A percentile compares a stretch with the other conserved stretches of the same genome.
These are phyloP conservation scores for Malassezia yamatoensis DNA, from an alignment of 1,284 basidiomycete species.

Conservation along the genomic window DNA sequence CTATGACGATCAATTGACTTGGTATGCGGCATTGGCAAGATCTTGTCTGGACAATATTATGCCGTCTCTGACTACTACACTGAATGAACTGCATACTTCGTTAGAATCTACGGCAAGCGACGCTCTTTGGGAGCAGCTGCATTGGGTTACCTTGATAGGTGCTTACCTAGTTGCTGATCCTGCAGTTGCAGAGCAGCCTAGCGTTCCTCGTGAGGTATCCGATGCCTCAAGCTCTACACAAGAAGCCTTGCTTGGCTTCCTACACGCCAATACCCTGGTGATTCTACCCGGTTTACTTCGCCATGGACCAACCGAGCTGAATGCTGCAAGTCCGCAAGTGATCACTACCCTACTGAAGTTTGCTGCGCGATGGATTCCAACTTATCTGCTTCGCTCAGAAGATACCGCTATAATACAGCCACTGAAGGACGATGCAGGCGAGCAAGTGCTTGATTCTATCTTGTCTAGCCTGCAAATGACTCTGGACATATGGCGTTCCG, in stretches of 20 bases:
- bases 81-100: slow-evolving; percentile 19
- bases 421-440: slow-evolving; percentile 24
- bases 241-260: slow-evolving; percentile 21
- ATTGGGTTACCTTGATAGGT: slow-evolving; percentile 35
- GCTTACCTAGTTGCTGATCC: slow-evolving; percentile 35
- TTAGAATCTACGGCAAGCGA: slow-evolving; percentile 14
- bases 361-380: slow-evolving; percentile 35
- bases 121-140: slow-evolving; percentile 37
- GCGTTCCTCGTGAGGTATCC: slow-evolving; percentile 24
- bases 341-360: slow-evolving; percentile 36
- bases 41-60: slow-evolving; percentile 19
- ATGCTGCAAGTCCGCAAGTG: slow-evolving; percentile 35
- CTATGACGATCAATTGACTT: slow-evolving; percentile 36
- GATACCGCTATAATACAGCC: slow-evolving; percentile 15
- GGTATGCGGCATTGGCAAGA: slow-evolving; percentile 31
- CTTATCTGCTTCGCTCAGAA: slow-evolving; percentile 27
- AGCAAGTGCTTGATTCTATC: slow-evolving; percentile 23
- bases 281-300: slow-evolving; percentile 24
- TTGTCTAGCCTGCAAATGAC: slow-evolving; percentile 19
- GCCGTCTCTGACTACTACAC: slow-evolving; percentile 17
- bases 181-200: slow-evolving; percentile 26
- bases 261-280: slow-evolving; percentile 26
- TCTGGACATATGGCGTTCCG: slow-evolving; percentile 28
- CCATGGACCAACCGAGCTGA: slow-evolving; percentile 18
- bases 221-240: slow-evolving; percentile 13